Evolutionary conservation across 2,329 filamentous ascomycete species (phyloP).

Genomic region (Orbilia quercus): DNA sequence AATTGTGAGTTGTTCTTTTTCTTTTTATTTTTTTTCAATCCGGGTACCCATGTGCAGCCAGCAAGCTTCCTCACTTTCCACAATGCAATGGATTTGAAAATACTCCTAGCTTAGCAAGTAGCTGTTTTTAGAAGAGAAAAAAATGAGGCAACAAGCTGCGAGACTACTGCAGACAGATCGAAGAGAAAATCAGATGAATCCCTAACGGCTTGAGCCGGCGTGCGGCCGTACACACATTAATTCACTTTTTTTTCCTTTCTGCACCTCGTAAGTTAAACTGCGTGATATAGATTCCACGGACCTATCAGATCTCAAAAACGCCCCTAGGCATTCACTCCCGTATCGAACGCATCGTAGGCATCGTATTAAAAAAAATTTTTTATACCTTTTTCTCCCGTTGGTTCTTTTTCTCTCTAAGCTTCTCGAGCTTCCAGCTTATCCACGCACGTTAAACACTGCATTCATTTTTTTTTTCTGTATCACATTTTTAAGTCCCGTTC

Average conservation of each 20-base stretch:
- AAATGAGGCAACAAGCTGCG: background rate
- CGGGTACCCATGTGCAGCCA: background rate
- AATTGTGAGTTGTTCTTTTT: slow-evolving; percentile 37
- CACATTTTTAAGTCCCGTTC: slow-evolving; percentile 34
- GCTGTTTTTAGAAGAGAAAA: slow-evolving; percentile 25
- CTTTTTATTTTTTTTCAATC: slow-evolving; percentile 3
- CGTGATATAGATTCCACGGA: slow-evolving; percentile 13
- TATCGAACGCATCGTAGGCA: slow-evolving; percentile 2
- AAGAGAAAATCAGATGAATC: slow-evolving; percentile 45
- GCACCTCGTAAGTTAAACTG: slow-evolving; percentile 22
- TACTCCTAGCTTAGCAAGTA: too few species aligned
- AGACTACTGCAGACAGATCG: too few species aligned
- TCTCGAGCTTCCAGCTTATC: background rate
- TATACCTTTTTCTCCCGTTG: too few species aligned
- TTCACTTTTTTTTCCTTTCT: slow-evolving; percentile 3
- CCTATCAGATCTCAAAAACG: slow-evolving; percentile 38
- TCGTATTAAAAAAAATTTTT: too few species aligned
- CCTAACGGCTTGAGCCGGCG: slow-evolving; percentile 43
- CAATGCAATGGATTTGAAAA: too few species aligned
- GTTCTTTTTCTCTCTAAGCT: background rate
- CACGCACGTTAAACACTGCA: background rate
- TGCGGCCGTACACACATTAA: slow-evolving; percentile 14
- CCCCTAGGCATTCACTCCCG: background rate
- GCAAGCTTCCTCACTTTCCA: too few species aligned
- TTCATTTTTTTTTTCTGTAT: slow-evolving; percentile 16